phyloP scores from a whole-genome alignment of 176 grass and related monocot species.

The Neostapfia colusana region DNA sequence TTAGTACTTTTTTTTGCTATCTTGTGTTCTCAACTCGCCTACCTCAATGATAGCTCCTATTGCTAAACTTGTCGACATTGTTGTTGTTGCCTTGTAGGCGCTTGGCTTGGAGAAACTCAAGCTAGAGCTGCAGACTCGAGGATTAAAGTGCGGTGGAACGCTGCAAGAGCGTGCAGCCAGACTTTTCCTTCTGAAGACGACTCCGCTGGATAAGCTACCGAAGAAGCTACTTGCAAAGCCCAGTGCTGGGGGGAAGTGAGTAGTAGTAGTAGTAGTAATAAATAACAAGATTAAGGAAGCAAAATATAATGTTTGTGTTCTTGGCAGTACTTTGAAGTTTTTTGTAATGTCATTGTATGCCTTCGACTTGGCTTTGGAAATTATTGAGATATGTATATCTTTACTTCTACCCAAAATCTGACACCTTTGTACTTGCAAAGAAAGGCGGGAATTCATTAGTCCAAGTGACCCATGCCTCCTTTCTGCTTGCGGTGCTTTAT shows the following conservation, averaged over 20 bases:
- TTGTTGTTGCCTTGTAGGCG: constrained; percentile 38
- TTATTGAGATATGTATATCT: constrained; percentile 26
- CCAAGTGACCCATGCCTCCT: not conserved
- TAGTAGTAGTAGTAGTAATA: not conserved
- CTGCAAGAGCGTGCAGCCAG: constrained; percentile 79
- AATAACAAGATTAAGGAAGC: constrained; percentile 25
- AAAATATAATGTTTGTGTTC: constrained; percentile 10
- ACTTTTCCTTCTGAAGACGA: constrained; percentile 95
- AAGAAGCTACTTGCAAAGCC: constrained; percentile 83
- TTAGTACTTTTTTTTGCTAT: not conserved
- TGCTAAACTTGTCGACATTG: not conserved
- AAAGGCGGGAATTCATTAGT: not conserved
- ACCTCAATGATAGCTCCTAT: not conserved
- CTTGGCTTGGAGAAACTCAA: constrained; percentile 90
- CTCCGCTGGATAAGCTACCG: constrained; percentile 75
- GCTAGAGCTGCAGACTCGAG: constrained; percentile 57
- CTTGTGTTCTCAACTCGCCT: not conserved
- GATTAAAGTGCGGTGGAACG: constrained; percentile 90
- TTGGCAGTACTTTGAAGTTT: constrained; percentile 2
- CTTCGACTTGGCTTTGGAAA: constrained; percentile 18
- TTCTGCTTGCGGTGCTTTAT: not conserved
- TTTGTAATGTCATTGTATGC: constrained; percentile 31
- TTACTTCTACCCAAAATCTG: not conserved
- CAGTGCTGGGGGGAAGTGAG: constrained; percentile 36
- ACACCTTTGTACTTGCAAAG: not conserved